Conservation (phyloP, 371 early-diverging fungal genomes). For the Mortierella sp. region DNA sequence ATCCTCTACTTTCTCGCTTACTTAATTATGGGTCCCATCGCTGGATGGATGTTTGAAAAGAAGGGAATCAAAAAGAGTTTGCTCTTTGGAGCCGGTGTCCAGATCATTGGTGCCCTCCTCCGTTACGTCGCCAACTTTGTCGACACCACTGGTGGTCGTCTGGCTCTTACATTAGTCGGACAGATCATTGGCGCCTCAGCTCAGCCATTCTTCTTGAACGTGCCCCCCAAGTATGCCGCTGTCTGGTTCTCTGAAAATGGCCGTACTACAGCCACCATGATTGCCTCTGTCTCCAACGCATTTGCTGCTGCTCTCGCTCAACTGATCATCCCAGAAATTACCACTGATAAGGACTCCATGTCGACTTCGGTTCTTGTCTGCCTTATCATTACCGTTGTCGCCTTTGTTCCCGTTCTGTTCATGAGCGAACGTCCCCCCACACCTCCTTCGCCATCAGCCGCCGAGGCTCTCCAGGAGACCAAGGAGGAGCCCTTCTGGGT, state of each 20-base stretch:
- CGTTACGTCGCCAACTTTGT: conserved; percentile 66
- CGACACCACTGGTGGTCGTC: conserved; percentile 57
- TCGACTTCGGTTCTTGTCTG: conserved; percentile 62
- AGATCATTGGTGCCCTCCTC: conserved; percentile 69
- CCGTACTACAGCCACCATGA: conserved; percentile 73
- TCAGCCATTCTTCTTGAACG: conserved; percentile 72
- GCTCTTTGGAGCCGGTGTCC: conserved; percentile 61
- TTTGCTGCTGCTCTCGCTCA: conserved; percentile 69
- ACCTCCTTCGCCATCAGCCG: conserved; percentile 61
- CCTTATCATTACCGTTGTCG: conserved; percentile 60
- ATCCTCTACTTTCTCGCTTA: conserved; percentile 65
- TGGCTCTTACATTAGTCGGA: conserved; percentile 67
- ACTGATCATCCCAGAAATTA: conserved; percentile 66
- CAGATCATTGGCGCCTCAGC: conserved; percentile 71
- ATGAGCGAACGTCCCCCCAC: conserved; percentile 63
- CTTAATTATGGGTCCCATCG: conserved; percentile 58
- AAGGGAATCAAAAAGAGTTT: conserved; percentile 63
- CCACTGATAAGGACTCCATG: conserved; percentile 57
- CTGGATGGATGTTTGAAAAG: conserved; percentile 64
- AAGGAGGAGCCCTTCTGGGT: conserved; percentile 59
- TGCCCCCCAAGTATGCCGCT: conserved; percentile 72
- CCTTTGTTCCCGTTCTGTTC: conserved; percentile 63
- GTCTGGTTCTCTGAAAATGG: conserved; percentile 76
- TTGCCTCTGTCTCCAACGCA: conserved; percentile 61
- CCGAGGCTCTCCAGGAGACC: conserved; percentile 42